phyloP scores from a whole-genome alignment of 352 stramenopile species.

The Thalassiosira delicatula region DNA sequence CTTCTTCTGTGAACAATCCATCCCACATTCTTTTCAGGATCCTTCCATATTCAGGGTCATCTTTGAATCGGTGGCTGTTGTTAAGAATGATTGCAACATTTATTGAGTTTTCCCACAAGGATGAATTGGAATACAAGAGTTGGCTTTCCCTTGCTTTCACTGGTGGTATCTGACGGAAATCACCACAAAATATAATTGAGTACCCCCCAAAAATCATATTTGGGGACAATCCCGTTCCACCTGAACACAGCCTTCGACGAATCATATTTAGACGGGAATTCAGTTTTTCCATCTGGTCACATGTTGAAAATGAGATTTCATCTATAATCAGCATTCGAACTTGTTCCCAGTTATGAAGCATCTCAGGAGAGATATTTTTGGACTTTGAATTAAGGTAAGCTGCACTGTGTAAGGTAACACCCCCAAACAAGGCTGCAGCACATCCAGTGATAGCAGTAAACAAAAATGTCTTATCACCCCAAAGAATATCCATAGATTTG shows the following conservation, averaged over 20 bases:
- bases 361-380: no score
- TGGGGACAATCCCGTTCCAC: no score
- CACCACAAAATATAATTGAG: slow-evolving; percentile 55
- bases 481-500: not conserved
- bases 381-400: no score
- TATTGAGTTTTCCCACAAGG: slow-evolving; percentile 6
- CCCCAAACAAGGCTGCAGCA: slow-evolving; percentile 21
- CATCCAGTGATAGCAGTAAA: slow-evolving; percentile 38
- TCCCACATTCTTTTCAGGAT: slow-evolving; percentile 42
- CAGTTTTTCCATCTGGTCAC: no score
- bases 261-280: no score
- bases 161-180: slow-evolving; percentile 58
- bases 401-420: not conserved
- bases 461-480: slow-evolving; percentile 35
- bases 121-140: not conserved
- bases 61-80: slow-evolving; percentile 52
- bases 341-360: slow-evolving; percentile 37
- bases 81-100: slow-evolving; percentile 44
- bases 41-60: slow-evolving; percentile 46
- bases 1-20: not conserved
- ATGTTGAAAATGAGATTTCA: slow-evolving; percentile 66
- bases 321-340: slow-evolving; percentile 54
- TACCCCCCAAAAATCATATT: no score
- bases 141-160: slow-evolving; percentile 12
- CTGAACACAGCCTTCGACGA: no score